Percentiles rank a stretch among this genome's conserved stretches.
Evolutionary conservation across 2,329 filamentous ascomycete genomes (phyloP).

Genomic region (Aspergillus alliaceus): DNA sequence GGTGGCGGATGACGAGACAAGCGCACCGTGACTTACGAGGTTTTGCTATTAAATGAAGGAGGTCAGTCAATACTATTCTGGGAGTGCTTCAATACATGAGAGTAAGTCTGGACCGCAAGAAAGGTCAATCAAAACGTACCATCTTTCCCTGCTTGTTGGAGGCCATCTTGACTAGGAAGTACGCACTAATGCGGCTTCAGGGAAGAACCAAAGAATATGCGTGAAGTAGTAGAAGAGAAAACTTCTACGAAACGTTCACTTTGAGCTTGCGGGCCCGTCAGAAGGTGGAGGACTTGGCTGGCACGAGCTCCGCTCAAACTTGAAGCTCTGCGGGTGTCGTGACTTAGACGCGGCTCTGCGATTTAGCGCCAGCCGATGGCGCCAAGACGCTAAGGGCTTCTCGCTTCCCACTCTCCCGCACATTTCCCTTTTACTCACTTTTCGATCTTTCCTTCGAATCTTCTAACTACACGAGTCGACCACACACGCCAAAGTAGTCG

Average conservation of each 20-base stretch:
- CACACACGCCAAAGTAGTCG: conserved; percentile 43
- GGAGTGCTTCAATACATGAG: neutral
- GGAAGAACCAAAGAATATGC: conserved; percentile 26
- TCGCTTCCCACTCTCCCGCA: conserved; percentile 39
- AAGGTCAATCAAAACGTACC: conserved; percentile 62
- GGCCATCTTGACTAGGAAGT: conserved; percentile 51
- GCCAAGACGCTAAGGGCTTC: conserved; percentile 40
- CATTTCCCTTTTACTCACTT: conserved; percentile 36
- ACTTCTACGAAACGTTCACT: conserved; percentile 15
- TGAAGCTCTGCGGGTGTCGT: conserved; percentile 11
- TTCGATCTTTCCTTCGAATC: conserved; percentile 27
- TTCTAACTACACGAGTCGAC: conserved; percentile 38
- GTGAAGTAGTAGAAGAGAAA: conserved; percentile 26
- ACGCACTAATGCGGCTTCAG: conserved; percentile 50
- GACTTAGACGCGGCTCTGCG: conserved; percentile 24
- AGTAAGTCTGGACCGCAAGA: conserved; percentile 2
- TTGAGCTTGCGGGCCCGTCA: conserved; percentile 12
- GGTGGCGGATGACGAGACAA: neutral
- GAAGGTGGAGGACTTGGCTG: conserved; percentile 3
- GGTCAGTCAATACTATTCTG: conserved; percentile 52
- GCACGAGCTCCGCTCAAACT: conserved; percentile 14
- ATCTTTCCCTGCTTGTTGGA: conserved; percentile 97
- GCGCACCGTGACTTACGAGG: conserved; percentile 52
- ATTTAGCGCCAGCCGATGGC: conserved; percentile 23
- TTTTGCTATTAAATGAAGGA: conserved; percentile 54